A percentile compares a stretch with the other conserved stretches of the same genome.
These are phyloP conservation scores for Kwoniella dendrophila DNA, from an alignment of 768 basidiomycete species.

Conservation along the genomic window DNA sequence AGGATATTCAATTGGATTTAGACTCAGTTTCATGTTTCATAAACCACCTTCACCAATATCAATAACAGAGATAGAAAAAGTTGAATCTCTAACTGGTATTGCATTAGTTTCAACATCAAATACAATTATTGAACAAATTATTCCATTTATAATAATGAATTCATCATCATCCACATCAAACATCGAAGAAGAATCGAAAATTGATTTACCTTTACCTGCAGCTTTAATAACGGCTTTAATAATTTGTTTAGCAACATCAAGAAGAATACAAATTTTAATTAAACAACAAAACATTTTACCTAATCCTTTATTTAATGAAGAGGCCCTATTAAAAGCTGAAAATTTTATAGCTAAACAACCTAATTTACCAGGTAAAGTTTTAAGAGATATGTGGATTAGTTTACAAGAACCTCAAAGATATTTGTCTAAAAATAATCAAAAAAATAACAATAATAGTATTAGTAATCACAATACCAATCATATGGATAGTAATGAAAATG, in stretches of 20 bases:
- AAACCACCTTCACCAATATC: constrained; percentile 1
- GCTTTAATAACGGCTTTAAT: background rate
- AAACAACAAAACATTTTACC: background rate
- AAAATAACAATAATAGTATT: background rate
- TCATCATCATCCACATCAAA: background rate
- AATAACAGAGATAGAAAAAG: background rate
- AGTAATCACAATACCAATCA: background rate
- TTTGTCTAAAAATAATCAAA: background rate
- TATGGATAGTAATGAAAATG: background rate
- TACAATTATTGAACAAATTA: background rate
- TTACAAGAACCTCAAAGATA: background rate
- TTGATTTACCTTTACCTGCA: background rate
- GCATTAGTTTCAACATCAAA: background rate
- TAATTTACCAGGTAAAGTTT: background rate
- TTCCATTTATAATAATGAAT: background rate
- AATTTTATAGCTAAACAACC: constrained; percentile 1
- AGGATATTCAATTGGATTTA: background rate
- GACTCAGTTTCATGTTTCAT: background rate
- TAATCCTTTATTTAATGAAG: constrained; percentile 3
- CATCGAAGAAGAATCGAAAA: background rate
- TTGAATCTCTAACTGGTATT: background rate
- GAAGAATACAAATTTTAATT: background rate
- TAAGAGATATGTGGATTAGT: constrained; percentile 3
- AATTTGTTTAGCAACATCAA: background rate
- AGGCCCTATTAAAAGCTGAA: background rate